These are phyloP conservation scores for Vanrija sp. DNA, from an alignment of 1,284 basidiomycete species.

Conservation along the genomic window DNA sequence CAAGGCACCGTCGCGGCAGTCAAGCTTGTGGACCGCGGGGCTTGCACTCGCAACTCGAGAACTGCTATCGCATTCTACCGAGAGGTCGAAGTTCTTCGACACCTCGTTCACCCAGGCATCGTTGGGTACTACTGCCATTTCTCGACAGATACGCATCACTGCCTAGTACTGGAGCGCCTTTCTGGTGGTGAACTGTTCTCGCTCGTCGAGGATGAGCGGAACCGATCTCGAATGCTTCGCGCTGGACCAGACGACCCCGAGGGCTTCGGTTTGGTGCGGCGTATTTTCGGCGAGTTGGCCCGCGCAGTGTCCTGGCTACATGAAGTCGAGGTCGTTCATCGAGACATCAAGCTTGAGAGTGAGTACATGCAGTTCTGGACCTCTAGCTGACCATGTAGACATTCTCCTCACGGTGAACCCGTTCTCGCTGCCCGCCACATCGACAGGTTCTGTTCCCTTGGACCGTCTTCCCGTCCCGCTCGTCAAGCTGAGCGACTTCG, in stretches of 20 bases:
- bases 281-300: slow-evolving; percentile 75
- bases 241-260: slow-evolving; percentile 17
- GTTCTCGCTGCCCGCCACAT: slow-evolving; percentile 44
- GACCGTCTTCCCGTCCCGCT: slow-evolving; percentile 56
- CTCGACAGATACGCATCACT: slow-evolving; percentile 69
- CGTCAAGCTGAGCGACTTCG: slow-evolving; percentile 86
- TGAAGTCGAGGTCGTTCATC: slow-evolving; percentile 76
- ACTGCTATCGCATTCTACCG: slow-evolving; percentile 78
- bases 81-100: slow-evolving; percentile 80
- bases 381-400: slow-evolving; percentile 49
- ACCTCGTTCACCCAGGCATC: slow-evolving; percentile 79
- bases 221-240: slow-evolving; percentile 50
- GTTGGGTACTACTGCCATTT: slow-evolving; percentile 71
- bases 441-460: slow-evolving; percentile 45
- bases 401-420: slow-evolving; percentile 57
- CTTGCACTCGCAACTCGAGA: slow-evolving; percentile 59
- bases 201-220: slow-evolving; percentile 63
- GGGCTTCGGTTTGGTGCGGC: slow-evolving; percentile 55
- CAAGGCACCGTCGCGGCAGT: slow-evolving; percentile 62
- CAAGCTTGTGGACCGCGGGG: slow-evolving; percentile 69
- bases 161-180: slow-evolving; percentile 74
- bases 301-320: slow-evolving; percentile 88
- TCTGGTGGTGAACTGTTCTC: slow-evolving; percentile 81
- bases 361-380: slow-evolving; percentile 40
- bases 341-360: slow-evolving; percentile 95